Percentiles rank a stretch among this genome's conserved stretches.
Conservation (phyloP, 345 rosid genomes). For the Gossypium ekmanianum region DNA sequence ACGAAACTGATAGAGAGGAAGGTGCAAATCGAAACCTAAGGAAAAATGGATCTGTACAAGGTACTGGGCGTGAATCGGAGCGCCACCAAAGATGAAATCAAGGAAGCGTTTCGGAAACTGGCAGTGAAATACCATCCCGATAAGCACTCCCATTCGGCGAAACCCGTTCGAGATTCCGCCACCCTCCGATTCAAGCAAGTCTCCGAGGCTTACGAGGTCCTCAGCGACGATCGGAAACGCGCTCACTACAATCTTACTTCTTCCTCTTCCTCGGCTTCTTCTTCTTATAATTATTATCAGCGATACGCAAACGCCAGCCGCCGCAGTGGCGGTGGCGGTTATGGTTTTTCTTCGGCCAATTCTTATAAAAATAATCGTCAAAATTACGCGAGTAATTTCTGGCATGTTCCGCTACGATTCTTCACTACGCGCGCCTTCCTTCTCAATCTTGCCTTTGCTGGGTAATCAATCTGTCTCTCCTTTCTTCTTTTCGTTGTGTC, state of each 20-base stretch:
- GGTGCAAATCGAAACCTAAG: neutral
- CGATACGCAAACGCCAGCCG: constrained; percentile 16
- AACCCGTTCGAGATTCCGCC: constrained; percentile 46
- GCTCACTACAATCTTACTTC: constrained; percentile 48
- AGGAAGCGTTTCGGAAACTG: constrained; percentile 68
- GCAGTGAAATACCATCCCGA: constrained; percentile 82
- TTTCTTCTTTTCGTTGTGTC: neutral
- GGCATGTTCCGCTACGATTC: constrained; percentile 42
- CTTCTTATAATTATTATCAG: neutral
- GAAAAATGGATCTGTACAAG: constrained; percentile 65
- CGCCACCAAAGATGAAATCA: constrained; percentile 73
- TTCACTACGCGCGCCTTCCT: constrained; percentile 70
- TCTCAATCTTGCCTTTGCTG: constrained; percentile 57
- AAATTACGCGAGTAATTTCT: constrained; percentile 7
- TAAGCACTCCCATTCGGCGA: constrained; percentile 67
- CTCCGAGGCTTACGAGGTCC: constrained; percentile 80
- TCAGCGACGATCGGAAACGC: constrained; percentile 63
- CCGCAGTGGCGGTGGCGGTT: constrained; percentile 16
- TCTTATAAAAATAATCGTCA: constrained; percentile 9
- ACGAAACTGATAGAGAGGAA: neutral
- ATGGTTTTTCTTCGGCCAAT: constrained; percentile 31
- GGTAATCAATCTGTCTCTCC: constrained; percentile 32
- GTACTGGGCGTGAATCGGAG: constrained; percentile 52
- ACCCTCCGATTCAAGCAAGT: constrained; percentile 67
- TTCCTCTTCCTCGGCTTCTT: constrained; percentile 21